These are phyloP conservation scores for Sherardia arvensis DNA, from an alignment of 257 asterid genomes.

Conservation along the genomic window DNA sequence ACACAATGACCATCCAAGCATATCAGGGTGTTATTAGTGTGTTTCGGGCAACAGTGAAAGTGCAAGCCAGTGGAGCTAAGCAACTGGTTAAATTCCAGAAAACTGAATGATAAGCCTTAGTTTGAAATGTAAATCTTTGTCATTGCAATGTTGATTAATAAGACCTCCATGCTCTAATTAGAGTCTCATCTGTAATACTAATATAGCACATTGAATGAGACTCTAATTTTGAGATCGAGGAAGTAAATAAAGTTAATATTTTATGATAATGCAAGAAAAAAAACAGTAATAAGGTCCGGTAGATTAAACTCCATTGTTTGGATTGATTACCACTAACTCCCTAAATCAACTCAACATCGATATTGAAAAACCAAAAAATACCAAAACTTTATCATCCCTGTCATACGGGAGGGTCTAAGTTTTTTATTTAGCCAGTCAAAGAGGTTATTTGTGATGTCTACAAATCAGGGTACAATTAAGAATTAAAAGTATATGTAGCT, in stretches of 20 bases:
- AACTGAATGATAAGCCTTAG: neutral
- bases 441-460: too few relatives aligned
- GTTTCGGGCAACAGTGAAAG: neutral
- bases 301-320: neutral
- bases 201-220: too few relatives aligned
- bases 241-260: neutral
- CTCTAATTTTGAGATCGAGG: neutral
- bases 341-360: neutral
- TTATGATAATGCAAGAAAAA: neutral
- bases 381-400: neutral
- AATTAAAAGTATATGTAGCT: neutral
- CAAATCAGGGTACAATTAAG: too few relatives aligned
- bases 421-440: neutral
- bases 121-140: conserved; percentile 29
- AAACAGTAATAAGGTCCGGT: neutral
- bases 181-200: conserved; percentile 5
- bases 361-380: neutral
- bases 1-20: neutral
- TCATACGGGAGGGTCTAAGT: neutral
- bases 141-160: conserved; percentile 31
- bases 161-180: neutral
- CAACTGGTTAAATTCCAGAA: neutral
- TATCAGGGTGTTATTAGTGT: neutral
- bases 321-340: neutral
- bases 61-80: neutral